Percentiles rank a stretch among this genome's conserved stretches.
Conservation (phyloP, 2,329 filamentous ascomycete genomes). For the Corynespora cassiicola region DNA sequence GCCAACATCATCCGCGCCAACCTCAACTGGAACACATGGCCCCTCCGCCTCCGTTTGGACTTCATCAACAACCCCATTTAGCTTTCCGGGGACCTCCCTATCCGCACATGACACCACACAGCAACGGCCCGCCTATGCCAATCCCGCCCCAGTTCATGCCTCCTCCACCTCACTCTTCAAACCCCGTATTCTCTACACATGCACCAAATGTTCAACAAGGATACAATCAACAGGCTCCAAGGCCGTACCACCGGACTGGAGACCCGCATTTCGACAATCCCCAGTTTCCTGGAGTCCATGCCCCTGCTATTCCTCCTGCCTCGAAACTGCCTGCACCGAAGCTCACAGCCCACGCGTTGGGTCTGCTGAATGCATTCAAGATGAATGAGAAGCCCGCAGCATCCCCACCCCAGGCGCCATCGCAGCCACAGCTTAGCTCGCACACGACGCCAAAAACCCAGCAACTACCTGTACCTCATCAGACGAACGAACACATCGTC, state of each 20-base stretch:
- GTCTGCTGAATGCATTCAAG: constrained; percentile 66
- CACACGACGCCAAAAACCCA: constrained; percentile 30
- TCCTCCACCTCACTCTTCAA: constrained; percentile 22
- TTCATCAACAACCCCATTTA: constrained; percentile 46
- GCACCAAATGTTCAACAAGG: constrained; percentile 8
- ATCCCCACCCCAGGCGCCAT: constrained; percentile 13
- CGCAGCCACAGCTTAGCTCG: constrained; percentile 19
- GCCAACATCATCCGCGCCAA: constrained; percentile 60
- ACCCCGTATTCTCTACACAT: constrained; percentile 19
- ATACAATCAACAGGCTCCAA: constrained; percentile 40
- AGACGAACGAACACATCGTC: constrained; percentile 24
- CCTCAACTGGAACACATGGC: constrained; percentile 57
- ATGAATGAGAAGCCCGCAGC: constrained; percentile 32
- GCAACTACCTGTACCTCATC: constrained; percentile 27
- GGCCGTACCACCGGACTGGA: constrained; percentile 54
- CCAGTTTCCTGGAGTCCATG: constrained; percentile 45
- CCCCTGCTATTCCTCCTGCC: constrained; percentile 60
- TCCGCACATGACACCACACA: constrained; percentile 19
- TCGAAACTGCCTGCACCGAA: constrained; percentile 64
- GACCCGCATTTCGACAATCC: constrained; percentile 50
- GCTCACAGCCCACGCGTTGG: constrained; percentile 63
- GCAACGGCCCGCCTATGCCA: constrained; percentile 28
- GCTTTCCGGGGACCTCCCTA: constrained; percentile 38
- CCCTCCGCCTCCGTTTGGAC: constrained; percentile 57
- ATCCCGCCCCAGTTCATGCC: constrained; percentile 27